Base-by-base conservation (phyloP, 352 stramenopile species). In the Pythium phragmiticola region DNA sequence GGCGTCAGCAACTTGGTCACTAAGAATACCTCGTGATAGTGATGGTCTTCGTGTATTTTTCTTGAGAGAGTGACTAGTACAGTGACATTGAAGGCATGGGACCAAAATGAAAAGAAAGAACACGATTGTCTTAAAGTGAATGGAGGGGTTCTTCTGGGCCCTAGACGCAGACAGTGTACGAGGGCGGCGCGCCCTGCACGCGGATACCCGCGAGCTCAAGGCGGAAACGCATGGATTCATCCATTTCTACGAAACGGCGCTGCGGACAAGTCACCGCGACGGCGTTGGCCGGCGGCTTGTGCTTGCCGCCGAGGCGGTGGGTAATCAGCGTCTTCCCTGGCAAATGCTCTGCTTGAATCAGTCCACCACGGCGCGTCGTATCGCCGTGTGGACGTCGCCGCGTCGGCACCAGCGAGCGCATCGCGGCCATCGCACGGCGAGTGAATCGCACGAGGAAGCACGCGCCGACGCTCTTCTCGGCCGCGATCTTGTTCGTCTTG, bases 1-100 rank as follows among this genome's bases (percentile, higher is more conserved):
- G 34, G 34, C 11, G 1, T 30, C 19, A 47, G 60, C 66, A 73
- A 73, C 51, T 73, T 73, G 26, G 66, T 62, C 66, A 73, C 60
- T 73, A 61, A 43, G 8, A 36, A 41, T 43, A 9, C 36, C 46
- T 28, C 37, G 12, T 16, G 48, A 26, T 3, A 69, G 48, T 64
- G 63, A 54, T 41, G 21, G 21, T 21, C 28, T 36, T 5, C 5
- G 14, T 7, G 1, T 7, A 33, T 13, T 43, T 28, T 2, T 49
- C 49, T 53, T 39, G 21, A 17, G 2, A 34, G 33, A 66, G 59
- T 66, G 59, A 66, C 59, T 39, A 49, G 60, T 59, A 41, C 53
- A 66, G 50, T 45, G 37, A 57, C 45, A 55, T 19, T 53, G 12
- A 33, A 46, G 45, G 41, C 45, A 60, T 60, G 54, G 17, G 33